Base-by-base conservation (phyloP, 805 yeast species). In the Saccharomyces jurei region DNA sequence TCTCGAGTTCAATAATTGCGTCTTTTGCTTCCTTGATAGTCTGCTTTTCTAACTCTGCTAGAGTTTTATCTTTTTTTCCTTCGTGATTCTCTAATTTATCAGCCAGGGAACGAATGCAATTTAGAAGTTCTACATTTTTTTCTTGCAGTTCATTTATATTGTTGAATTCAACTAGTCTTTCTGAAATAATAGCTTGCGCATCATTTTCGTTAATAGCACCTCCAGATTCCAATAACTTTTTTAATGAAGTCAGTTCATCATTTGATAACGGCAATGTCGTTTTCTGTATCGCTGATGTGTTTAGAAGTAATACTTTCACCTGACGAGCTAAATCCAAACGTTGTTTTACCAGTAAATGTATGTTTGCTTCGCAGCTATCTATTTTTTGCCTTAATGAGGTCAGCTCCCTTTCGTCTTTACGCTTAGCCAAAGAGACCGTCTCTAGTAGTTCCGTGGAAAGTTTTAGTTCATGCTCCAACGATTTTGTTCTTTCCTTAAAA, bases 291-390 rank as follows among this genome's bases (percentile, higher is more conserved):
- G 86, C 72, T 29, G 82, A 76, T 1, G 87, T 75, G 63, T 87
- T 89, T 14, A 86, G 78, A 41, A 92, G 74, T 41, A 90, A 75
- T 50, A 77, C 78, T 60, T 87, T 89, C n/a, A 94, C 79, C 67
- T 92, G 98, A 47, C 83, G 81, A 6, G 95, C 87, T 44, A 92
- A 72, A 63, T 92, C 97, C 29, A 77, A 71, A 47, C 85, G 79
- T 58, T 85, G 82, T 54, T 78, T 80, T 48, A 78, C 76, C 58
- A 86, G 67, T 4, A 79, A 58, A 26, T 77, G 56, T 25, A 73
- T 68, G 28, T 71, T 70, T 4, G 57, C 46, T 68, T 77, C 65
- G 62, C 73, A 61, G 41, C 70, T 68, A 25, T 63, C 58, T 1
- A 71, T 41, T 52, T 65, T 68, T 3, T 54, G 52, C 1, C 57